Evolutionary conservation across 164 flowering plant genomes (phyloP).

Genomic region (Aristolochia contorta): DNA sequence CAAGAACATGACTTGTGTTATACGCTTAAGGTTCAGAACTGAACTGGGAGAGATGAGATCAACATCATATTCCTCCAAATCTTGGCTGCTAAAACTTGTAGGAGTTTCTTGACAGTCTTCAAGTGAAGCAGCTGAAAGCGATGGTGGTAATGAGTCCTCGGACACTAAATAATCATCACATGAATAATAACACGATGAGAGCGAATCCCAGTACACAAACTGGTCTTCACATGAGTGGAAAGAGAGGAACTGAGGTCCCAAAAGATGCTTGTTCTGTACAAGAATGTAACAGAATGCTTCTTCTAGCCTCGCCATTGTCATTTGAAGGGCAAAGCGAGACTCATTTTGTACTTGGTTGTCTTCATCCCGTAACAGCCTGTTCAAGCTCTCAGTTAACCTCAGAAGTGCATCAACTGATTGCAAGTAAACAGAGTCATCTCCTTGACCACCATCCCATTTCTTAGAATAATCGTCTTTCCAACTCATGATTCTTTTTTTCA

Average conservation of each 20-base stretch:
- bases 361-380: constrained; percentile 16
- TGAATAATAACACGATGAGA: constrained; percentile 43
- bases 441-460: constrained; percentile 63
- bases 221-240: constrained; percentile 61
- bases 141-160: constrained; percentile 30
- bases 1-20: constrained; percentile 53
- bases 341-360: constrained; percentile 18
- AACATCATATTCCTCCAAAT: constrained; percentile 40
- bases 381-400: constrained; percentile 37
- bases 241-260: constrained; percentile 63
- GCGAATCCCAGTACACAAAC: constrained; percentile 28
- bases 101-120: constrained; percentile 41
- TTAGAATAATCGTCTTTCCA: constrained; percentile 56
- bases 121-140: constrained; percentile 40
- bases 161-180: constrained; percentile 41
- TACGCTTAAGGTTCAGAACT: constrained; percentile 51
- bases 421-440: constrained; percentile 46
- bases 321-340: constrained; percentile 50
- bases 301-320: constrained; percentile 70
- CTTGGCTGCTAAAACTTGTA: constrained; percentile 22
- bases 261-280: constrained; percentile 45
- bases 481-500: constrained; percentile 25
- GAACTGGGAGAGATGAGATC: constrained; percentile 55
- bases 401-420: constrained; percentile 44
- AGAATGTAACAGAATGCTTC: constrained; percentile 62